These are phyloP conservation scores for Penicillium verhagenii DNA, from an alignment of 495 filamentous ascomycete species.

Conservation along the genomic window DNA sequence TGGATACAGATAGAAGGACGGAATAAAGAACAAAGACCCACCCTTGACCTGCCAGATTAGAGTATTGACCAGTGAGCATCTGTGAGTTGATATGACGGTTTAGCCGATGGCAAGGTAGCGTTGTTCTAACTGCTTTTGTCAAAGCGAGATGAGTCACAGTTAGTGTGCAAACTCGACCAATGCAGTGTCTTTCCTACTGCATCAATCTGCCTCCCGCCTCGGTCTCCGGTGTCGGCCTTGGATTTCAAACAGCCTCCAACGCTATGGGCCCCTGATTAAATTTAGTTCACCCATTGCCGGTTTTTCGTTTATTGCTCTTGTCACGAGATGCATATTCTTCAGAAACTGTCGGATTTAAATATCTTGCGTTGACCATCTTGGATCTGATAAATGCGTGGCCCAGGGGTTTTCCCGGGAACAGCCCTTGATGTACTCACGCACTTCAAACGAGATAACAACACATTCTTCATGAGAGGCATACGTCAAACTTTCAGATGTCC, in stretches of 20 bases:
- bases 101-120: conserved; percentile 1
- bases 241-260: background rate
- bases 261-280: background rate
- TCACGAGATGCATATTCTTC: background rate
- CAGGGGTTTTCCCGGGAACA: background rate
- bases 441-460: background rate
- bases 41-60: background rate
- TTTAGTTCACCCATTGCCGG: background rate
- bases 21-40: background rate
- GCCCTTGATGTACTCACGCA: background rate
- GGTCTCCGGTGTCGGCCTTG: too few relatives aligned
- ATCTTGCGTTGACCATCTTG: background rate
- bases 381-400: background rate
- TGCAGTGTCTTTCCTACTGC: background rate
- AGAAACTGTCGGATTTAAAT: background rate
- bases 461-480: too few relatives aligned
- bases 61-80: background rate
- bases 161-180: background rate
- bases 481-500: too few relatives aligned
- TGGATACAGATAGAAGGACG: background rate
- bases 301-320: background rate
- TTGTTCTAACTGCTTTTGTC: conserved; percentile 1
- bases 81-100: background rate
- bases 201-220: background rate
- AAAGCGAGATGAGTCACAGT: background rate